Evolutionary conservation across 768 basidiomycete genomes (phyloP), one percentile per base, ranked within the genome.

Genomic region (Rhizopogon salebrosus): DNA sequence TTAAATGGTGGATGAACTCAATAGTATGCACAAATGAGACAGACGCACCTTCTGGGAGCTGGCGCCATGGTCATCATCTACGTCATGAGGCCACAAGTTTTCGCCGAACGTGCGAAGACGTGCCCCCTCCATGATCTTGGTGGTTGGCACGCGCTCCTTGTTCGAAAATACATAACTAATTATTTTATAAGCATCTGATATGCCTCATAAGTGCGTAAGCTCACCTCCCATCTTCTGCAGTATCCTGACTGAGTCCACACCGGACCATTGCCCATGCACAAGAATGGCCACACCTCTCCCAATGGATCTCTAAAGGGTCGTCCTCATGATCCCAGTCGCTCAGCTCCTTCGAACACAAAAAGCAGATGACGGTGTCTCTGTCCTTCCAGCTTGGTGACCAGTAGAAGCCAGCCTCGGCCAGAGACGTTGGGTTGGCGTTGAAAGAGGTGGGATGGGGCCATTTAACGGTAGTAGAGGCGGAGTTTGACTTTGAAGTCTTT

Each of bases 391-490:
- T 80, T 0, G 91, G 91, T 56, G 76, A 76, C 70, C 78, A 94
- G 75, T 82, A 95, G 72, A 95, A 98, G 8, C 95, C 95, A 2
- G 95, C 95, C 58, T 87, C 83, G 2, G 95, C 87, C 14, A 98
- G 81, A 3, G 80, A 75, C 49, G 77, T 70, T 1, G 94, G 85
- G 48, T 81, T 93, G 41, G 94, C 86, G 48, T 72, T 70, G 65
- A 82, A 89, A 16, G 72, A 60, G 0, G 67, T 39, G 0, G 87
- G 79, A 58, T 95, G 89, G 0, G 92, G 87, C 91, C 92, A 98
- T 70, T 82, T 87, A 43, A 74, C 52, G n/a, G 81, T 58, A 37
- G 71, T 69, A 1, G 69, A 59, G 0, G 71, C 72, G 1, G 82
- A 72, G 34, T 77, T 76, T 8, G 72, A 62, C 64, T 79, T 84